Percentiles rank a stretch among this genome's conserved stretches.
Evolutionary conservation across 805 yeast genomes (phyloP).

Genomic region (Starmerella apis): DNA sequence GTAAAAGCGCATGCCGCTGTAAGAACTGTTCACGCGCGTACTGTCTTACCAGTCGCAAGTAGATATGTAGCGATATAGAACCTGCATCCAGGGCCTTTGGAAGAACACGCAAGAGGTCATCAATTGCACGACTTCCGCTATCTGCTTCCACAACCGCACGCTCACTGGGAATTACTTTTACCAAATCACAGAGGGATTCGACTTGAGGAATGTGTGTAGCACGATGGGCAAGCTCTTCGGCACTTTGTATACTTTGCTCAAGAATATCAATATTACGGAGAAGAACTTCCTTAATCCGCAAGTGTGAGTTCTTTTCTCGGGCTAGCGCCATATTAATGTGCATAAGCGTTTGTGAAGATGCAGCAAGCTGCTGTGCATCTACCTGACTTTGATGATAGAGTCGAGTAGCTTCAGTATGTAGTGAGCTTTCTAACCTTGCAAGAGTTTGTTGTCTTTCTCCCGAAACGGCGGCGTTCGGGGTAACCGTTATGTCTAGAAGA

Average conservation of each 20-base stretch:
- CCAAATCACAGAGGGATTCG: constrained; percentile 26
- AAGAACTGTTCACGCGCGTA: constrained; percentile 57
- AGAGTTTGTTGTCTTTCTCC: not conserved
- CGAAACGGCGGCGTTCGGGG: not conserved
- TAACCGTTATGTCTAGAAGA: not conserved
- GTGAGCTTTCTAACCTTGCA: not conserved
- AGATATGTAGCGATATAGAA: constrained; percentile 36
- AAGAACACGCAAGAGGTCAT: constrained; percentile 53
- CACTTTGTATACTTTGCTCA: constrained; percentile 24
- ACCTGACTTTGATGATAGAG: not conserved
- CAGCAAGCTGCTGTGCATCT: not conserved
- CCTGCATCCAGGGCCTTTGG: constrained; percentile 47
- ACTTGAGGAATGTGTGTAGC: constrained; percentile 28
- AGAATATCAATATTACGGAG: constrained; percentile 18
- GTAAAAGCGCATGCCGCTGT: constrained; percentile 26
- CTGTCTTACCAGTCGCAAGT: constrained; percentile 41
- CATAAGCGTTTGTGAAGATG: not conserved
- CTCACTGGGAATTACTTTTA: constrained; percentile 42
- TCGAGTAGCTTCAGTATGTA: not conserved
- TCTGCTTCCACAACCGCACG: constrained; percentile 52
- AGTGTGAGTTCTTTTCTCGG: not conserved
- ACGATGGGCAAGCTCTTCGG: constrained; percentile 29
- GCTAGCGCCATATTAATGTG: not conserved
- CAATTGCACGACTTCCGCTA: constrained; percentile 58
- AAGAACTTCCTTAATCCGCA: not conserved